phyloP scores from a whole-genome alignment of 2,329 filamentous ascomycete species.

The Aspergillus sp. region DNA sequence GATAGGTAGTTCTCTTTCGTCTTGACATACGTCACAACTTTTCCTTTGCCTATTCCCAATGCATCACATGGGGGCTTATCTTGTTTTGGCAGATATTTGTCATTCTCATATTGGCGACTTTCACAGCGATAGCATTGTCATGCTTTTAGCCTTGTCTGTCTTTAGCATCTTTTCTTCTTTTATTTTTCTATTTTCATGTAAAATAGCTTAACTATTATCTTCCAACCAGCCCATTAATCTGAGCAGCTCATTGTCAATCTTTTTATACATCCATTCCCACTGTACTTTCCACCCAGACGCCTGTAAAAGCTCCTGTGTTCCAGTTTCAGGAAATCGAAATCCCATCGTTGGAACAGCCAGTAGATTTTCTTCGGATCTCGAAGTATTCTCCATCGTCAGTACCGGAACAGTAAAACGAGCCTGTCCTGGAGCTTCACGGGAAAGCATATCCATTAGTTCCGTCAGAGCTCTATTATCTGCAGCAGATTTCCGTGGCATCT shows the following conservation, averaged over 20 bases:
- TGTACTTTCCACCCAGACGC: constrained; percentile 16
- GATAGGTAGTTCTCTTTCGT: neutral
- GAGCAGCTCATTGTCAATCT: constrained; percentile 28
- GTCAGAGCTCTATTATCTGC: neutral
- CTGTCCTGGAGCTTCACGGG: constrained; percentile 27
- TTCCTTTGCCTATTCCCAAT: constrained; percentile 5
- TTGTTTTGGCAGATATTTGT: constrained; percentile 2
- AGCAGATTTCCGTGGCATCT: no score
- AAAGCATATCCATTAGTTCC: constrained; percentile 14
- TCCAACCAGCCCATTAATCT: constrained; percentile 26
- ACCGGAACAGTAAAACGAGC: constrained; percentile 41
- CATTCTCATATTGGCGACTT: constrained; percentile 4
- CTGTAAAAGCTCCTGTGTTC: neutral
- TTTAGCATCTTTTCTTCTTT: neutral
- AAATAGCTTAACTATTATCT: constrained; percentile 19
- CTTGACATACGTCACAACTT: constrained; percentile 1
- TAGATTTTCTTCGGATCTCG: constrained; percentile 3
- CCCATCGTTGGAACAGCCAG: constrained; percentile 26
- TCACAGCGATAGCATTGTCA: constrained; percentile 11
- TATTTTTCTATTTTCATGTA: constrained; percentile 16
- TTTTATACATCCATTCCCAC: constrained; percentile 40
- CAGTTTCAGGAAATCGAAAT: constrained; percentile 10
- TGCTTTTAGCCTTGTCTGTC: constrained; percentile 10
- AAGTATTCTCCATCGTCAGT: constrained; percentile 12
- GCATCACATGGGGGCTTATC: constrained; percentile 3